Base-by-base conservation (phyloP, 1,284 basidiomycete species). In the Fomes fomentarius region DNA sequence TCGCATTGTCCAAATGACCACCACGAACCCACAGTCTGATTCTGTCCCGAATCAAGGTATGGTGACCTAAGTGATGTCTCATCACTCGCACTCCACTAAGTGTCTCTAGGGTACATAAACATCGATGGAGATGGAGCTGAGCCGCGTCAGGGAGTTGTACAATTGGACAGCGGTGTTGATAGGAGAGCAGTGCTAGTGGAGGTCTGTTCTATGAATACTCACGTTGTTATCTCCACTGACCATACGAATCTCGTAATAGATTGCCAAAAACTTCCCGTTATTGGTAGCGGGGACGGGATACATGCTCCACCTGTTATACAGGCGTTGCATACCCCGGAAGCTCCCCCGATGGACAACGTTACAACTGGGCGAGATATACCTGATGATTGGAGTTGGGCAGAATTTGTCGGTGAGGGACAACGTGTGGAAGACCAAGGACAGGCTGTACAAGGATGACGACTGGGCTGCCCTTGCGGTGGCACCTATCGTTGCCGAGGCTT, bases 321-420 rank as follows among this genome's bases (percentile, higher is more conserved):
- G 50, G 19, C 42, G 35, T 31, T 37, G 45, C 28, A n/a, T 26
- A 10, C 50, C 50, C 17, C 50, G 50, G 15, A 40, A 40, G 2
- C 2, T 37, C 6, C 42, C 50, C 1, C 8, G 42, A 7, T 22
- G 35, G 9, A 51, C 42, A 8, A 25, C 50, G 2, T n/a, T 51
- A 17, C 42, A 30, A 10, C 42, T 51, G 10, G 42, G 26, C 5
- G 41, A 25, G 21, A 14, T 51, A 6, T 51, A 51, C 21, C 21
- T 39, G 9, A 10, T 22, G 9, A 1, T 39, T 25, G 42, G 39
- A 10, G 28, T 33, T 24, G 30, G 17, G 15, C 25, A 34, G 30
- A 15, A 10, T 7, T 12, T 33, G 4, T 3, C 28, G 19, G 17
- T 42, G 35, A 5, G 25, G 19, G n/a, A n/a, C n/a, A 8, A 4